Base-by-base conservation (phyloP, 805 yeast genomes). In the Spathaspora boniae region DNA sequence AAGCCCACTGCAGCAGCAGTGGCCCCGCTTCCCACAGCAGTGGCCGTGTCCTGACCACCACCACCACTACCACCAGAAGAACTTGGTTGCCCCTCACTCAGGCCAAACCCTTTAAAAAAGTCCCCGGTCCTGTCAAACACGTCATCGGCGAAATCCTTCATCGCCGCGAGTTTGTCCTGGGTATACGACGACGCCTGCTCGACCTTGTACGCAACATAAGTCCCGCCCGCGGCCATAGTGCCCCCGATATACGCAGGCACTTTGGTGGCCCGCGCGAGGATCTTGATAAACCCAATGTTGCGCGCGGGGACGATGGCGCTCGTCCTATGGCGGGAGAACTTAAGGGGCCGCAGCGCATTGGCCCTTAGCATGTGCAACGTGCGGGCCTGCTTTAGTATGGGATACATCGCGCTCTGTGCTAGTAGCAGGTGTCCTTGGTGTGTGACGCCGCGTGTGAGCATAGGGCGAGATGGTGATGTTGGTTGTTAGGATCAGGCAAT, bases 171-270 rank as follows among this genome's bases (percentile, higher is more conserved):
- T 51, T 78, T 77, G 41, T 84, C 95, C 36, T 70, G 70, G 0
- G 96, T 77, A 48, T 74, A 86, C 25, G 57, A 68, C 0, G 86
- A 71, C 1, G 95, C 95, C 58, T 91, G 94, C 35, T 88, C 94
- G 7, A 89, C 84, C 56, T 93, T 91, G 58, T 89, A 89, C 14
- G 89, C 87, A 32, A 91, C 80, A 54, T 88, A 93, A 2, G 95
- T 82, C 0, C 96, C 95, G 6, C 95, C 96, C 8, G 97, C 98
- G 2, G 95, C 96, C 23, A 88, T 60, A 0, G 95, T 88, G 6
- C 95, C 89, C 2, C 97, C 98, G 0, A 88, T 64, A 43, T 82
- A 82, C 0, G 87, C 91, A 0, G 97, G 96, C 2, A 82, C 56
- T 43, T 73, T 75, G 1, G 76, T 66, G 1, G 73, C 69, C 36